Percentiles rank a stretch among this genome's conserved stretches.
Evolutionary conservation across 2,329 filamentous ascomycete species (phyloP).

Genomic region (Colletotrichum simmondsii): DNA sequence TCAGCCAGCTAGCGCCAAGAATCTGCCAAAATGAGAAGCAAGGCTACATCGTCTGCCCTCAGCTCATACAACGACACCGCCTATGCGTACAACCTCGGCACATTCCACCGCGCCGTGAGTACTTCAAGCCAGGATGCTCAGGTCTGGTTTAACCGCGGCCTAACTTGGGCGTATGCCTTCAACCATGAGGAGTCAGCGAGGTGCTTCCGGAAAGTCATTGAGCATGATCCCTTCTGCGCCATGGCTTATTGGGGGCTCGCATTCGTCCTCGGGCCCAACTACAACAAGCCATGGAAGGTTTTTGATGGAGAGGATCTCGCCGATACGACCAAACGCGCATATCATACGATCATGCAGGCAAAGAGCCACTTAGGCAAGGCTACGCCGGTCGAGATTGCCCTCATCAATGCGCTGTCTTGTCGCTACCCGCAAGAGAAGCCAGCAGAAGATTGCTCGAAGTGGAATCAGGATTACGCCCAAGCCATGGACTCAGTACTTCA

Average conservation of each 20-base stretch:
- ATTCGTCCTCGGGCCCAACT: slow-evolving; percentile 79
- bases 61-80: slow-evolving; percentile 32
- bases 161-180: slow-evolving; percentile 81
- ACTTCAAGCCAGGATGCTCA: slow-evolving; percentile 64
- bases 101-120: slow-evolving; percentile 64
- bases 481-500: slow-evolving; percentile 51
- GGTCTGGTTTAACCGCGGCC: slow-evolving; percentile 76
- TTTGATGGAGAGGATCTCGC: slow-evolving; percentile 73
- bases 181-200: slow-evolving; percentile 77
- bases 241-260: slow-evolving; percentile 79
- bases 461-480: slow-evolving; percentile 66
- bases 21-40: slow-evolving; percentile 28
- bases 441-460: slow-evolving; percentile 59
- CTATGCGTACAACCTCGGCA: slow-evolving; percentile 72
- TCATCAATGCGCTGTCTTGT: slow-evolving; percentile 70
- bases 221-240: slow-evolving; percentile 62
- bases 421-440: slow-evolving; percentile 68
- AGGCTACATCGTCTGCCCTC: slow-evolving; percentile 18
- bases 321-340: slow-evolving; percentile 58
- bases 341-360: slow-evolving; percentile 57
- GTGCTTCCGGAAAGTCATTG: slow-evolving; percentile 72
- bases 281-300: slow-evolving; percentile 80
- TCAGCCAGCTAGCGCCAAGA: neutral
- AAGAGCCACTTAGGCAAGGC: slow-evolving; percentile 46
- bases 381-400: slow-evolving; percentile 66